Evolutionary conservation across 2,329 filamentous ascomycete species (phyloP).

Genomic region (Hymenoscyphus fructigenus): DNA sequence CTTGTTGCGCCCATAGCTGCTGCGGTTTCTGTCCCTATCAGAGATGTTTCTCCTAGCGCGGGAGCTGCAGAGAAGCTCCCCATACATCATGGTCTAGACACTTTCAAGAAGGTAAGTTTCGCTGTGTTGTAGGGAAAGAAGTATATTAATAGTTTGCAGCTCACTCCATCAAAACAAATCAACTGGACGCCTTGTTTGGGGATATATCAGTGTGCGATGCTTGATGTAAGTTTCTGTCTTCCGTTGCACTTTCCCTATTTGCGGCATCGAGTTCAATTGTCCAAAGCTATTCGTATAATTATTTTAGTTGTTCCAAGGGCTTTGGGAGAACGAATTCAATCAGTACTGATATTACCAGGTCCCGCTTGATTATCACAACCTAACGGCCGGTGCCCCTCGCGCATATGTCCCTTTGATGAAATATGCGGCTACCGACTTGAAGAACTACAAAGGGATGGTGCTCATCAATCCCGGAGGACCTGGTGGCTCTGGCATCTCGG

Average conservation of each 20-base stretch:
- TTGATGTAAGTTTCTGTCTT: not conserved
- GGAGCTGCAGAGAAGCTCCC: not conserved
- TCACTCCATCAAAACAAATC: not conserved
- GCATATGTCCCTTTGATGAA: slow-evolving; percentile 21
- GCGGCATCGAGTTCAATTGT: too few relatives aligned
- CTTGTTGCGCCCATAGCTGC: not conserved
- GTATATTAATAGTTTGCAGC: not conserved
- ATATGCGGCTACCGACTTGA: slow-evolving; percentile 14
- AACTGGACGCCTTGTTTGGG: not conserved
- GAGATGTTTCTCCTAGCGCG: not conserved
- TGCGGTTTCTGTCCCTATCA: not conserved
- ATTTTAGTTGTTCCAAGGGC: not conserved
- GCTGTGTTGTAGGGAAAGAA: not conserved
- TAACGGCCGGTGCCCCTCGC: slow-evolving; percentile 1
- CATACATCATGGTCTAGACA: not conserved
- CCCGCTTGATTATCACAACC: slow-evolving; percentile 22
- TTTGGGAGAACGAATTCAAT: not conserved
- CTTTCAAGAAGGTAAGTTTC: not conserved
- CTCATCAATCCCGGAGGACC: slow-evolving; percentile 26
- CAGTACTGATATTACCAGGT: slow-evolving; percentile 14
- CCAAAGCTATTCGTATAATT: not conserved
- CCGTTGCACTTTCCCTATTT: not conserved
- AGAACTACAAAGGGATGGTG: slow-evolving; percentile 22
- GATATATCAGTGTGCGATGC: not conserved
- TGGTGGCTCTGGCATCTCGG: slow-evolving; percentile 19